Conservation (phyloP, 2,329 filamentous ascomycete genomes). For the Cordyceps sp. region DNA sequence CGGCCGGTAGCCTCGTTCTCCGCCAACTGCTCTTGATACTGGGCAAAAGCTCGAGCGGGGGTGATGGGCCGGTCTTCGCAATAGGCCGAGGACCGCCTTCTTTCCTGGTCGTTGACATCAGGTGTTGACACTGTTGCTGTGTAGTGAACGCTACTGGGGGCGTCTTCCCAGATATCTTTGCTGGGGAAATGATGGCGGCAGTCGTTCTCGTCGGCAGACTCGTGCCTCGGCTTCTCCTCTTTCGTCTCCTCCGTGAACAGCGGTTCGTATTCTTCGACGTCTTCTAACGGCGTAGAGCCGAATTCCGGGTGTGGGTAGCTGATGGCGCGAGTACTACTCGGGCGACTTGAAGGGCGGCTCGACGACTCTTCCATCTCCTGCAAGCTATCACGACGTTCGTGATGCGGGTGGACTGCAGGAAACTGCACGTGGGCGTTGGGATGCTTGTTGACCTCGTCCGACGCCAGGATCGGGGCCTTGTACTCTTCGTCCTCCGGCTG, state of each 20-base stretch:
- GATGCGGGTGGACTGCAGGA: conserved; percentile 65
- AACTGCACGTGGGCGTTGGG: conserved; percentile 51
- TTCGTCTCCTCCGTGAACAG: conserved; percentile 70
- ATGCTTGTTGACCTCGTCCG: conserved; percentile 71
- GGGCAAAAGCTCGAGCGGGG: conserved; percentile 48
- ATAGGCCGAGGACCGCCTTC: conserved; percentile 13
- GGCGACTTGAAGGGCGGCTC: conserved; percentile 48
- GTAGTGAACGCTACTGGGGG: conserved; percentile 67
- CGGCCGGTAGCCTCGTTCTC: conserved; percentile 29
- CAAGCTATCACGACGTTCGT: conserved; percentile 44
- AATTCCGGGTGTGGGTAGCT: conserved; percentile 31
- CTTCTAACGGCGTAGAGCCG: conserved; percentile 56
- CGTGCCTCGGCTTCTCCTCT: conserved; percentile 14
- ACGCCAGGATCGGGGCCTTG: conserved; percentile 67
- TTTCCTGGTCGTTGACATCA: conserved; percentile 26
- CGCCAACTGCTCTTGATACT: conserved; percentile 47
- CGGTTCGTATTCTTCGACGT: conserved; percentile 89
- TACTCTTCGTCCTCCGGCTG: conserved; percentile 45
- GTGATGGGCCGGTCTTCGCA: conserved; percentile 28
- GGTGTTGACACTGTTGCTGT: conserved; percentile 75
- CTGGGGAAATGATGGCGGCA: conserved; percentile 68
- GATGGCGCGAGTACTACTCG: conserved; percentile 38
- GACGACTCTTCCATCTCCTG: conserved; percentile 38
- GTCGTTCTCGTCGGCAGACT: conserved; percentile 26
- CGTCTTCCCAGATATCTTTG: conserved; percentile 94